Percentiles rank a stretch among this genome's conserved stretches.
Conservation (phyloP, 192 early-diverging fungal species). For the Coemansia sp. region DNA sequence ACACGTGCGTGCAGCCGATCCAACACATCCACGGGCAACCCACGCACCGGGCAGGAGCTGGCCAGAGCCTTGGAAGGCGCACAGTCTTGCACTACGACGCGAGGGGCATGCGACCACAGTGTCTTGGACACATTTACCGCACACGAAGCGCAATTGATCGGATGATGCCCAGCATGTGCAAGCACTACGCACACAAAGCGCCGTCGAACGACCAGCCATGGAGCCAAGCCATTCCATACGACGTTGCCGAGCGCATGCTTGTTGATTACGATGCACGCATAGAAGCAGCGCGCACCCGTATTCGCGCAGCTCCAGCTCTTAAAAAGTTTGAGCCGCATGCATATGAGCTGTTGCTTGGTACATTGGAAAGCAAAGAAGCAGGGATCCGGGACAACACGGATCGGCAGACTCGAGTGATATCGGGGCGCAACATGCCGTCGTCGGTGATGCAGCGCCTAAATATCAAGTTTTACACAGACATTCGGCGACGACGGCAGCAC, state of each 20-base stretch:
- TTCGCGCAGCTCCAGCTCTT: not conserved
- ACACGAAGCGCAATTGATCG: not conserved
- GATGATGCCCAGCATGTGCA: not conserved
- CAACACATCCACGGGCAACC: not conserved
- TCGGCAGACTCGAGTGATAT: not conserved
- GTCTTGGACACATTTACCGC: not conserved
- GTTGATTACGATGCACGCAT: slow-evolving; percentile 13
- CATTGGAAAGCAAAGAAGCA: not conserved
- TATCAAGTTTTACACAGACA: slow-evolving; percentile 23
- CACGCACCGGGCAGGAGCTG: no score
- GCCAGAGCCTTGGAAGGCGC: not conserved
- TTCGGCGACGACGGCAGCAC: slow-evolving; percentile 29
- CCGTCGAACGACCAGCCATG: slow-evolving; percentile 14
- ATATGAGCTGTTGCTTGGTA: not conserved
- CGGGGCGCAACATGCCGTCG: slow-evolving; percentile 39
- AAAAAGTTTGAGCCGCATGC: not conserved
- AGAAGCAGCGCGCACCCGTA: not conserved
- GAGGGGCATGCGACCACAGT: slow-evolving; percentile 6
- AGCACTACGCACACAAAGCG: not conserved
- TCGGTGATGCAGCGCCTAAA: slow-evolving; percentile 39
- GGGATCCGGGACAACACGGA: not conserved
- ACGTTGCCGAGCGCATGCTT: slow-evolving; percentile 11
- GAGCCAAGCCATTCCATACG: slow-evolving; percentile 26
- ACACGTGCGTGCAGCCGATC: not conserved
- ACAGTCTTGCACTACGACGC: not conserved